phyloP scores from a whole-genome alignment of 305 asterid species.

The Nicotiana rustica region DNA sequence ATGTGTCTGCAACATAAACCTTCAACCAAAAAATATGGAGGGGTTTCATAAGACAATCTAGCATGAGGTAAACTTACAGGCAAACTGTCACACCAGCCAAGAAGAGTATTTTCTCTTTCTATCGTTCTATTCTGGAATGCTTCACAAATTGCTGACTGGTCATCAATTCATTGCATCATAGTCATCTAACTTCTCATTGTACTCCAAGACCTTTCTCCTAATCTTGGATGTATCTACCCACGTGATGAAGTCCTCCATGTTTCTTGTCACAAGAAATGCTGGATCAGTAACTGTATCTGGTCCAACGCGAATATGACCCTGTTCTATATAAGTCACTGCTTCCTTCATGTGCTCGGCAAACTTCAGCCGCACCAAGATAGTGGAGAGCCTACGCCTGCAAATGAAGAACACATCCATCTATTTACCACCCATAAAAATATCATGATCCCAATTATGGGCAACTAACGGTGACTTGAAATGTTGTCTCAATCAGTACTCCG shows the following conservation, averaged over 20 bases:
- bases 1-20: not conserved
- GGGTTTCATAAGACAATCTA: not conserved
- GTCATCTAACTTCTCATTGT: constrained; percentile 88
- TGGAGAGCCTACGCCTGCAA: constrained; percentile 85
- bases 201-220: constrained; percentile 83
- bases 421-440: not conserved
- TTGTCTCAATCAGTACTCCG: not conserved
- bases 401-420: not conserved
- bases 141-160: not conserved
- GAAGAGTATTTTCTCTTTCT: not conserved
- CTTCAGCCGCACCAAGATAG: constrained; percentile 71
- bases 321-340: constrained; percentile 90
- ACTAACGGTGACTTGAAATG: not conserved
- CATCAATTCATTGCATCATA: constrained; percentile 78
- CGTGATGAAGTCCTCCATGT: constrained; percentile 94
- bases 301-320: constrained; percentile 96
- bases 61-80: constrained; percentile 14
- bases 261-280: constrained; percentile 87
- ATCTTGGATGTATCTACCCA: constrained; percentile 99
- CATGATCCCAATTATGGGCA: not conserved
- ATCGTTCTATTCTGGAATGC: not conserved
- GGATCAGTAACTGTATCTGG: constrained; percentile 87
- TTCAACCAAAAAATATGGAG: not conserved
- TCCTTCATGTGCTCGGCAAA: constrained; percentile 94
- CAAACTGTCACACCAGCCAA: not conserved